Conservation (phyloP, 1,284 basidiomycete species). For the Ceratorhiza oryzae-sativae region DNA sequence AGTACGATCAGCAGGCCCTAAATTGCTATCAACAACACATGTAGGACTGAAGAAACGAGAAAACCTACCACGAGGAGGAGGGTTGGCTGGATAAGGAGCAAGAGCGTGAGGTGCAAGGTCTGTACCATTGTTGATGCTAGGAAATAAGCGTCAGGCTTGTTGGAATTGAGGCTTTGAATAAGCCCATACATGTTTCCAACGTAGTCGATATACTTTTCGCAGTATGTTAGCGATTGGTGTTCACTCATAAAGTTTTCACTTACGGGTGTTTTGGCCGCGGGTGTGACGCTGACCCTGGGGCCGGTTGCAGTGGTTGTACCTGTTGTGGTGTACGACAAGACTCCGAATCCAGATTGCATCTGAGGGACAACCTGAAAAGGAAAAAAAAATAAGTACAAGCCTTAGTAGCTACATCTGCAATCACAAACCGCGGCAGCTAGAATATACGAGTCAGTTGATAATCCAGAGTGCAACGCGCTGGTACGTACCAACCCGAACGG, state of each 20-base stretch:
- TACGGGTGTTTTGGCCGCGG: background rate
- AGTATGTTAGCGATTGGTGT: background rate
- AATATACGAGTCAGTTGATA: background rate
- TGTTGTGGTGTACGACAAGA: background rate
- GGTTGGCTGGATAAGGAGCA: slow-evolving; percentile 20
- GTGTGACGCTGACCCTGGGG: background rate
- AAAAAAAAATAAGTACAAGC: background rate
- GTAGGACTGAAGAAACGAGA: background rate
- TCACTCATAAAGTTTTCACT: background rate
- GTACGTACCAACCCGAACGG: slow-evolving; percentile 20
- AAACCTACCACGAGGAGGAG: slow-evolving; percentile 5
- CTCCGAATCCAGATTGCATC: slow-evolving; percentile 22
- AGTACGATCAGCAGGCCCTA: slow-evolving; percentile 23
- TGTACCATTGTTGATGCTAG: slow-evolving; percentile 12
- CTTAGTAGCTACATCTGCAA: background rate
- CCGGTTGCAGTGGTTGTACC: slow-evolving; percentile 2
- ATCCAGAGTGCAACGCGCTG: too few species aligned
- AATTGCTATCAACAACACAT: background rate
- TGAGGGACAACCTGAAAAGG: slow-evolving; percentile 8
- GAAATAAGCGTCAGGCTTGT: background rate
- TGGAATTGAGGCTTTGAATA: background rate
- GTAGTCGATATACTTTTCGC: slow-evolving; percentile 11
- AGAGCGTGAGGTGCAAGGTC: slow-evolving; percentile 18
- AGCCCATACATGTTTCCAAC: slow-evolving; percentile 18
- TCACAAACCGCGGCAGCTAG: slow-evolving; percentile 22